Conservation (phyloP, 306 rosid genomes). For the Morella rubra region DNA sequence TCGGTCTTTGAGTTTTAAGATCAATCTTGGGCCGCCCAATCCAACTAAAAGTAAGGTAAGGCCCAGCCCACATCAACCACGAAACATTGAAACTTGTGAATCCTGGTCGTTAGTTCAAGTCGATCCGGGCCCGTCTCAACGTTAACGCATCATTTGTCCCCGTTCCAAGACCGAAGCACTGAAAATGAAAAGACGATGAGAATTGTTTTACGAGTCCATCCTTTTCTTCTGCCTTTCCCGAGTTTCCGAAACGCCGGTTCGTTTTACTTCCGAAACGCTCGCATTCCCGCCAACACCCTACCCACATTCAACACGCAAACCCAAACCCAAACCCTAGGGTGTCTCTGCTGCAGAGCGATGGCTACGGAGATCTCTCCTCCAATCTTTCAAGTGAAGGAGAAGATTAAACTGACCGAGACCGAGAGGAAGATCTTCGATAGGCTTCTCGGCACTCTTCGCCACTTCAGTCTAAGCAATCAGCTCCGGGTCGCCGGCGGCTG, state of each 20-base stretch:
- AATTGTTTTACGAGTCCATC: neutral
- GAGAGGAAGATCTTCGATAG: conserved; percentile 72
- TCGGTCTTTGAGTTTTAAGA: too few species aligned
- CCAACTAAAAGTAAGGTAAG: too few species aligned
- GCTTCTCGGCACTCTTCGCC: conserved; percentile 65
- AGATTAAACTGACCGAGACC: conserved; percentile 48
- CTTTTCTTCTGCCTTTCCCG: neutral
- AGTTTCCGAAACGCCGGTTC: neutral
- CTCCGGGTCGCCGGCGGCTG: conserved; percentile 99
- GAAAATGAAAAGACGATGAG: neutral
- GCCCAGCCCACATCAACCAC: too few species aligned
- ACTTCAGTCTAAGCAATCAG: conserved; percentile 58
- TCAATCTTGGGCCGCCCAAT: too few species aligned
- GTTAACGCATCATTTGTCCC: neutral
- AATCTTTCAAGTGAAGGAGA: conserved; percentile 46
- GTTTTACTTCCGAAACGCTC: neutral
- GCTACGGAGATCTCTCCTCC: conserved; percentile 21
- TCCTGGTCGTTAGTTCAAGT: too few species aligned
- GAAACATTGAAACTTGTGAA: too few species aligned
- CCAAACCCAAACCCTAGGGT: conserved; percentile 25
- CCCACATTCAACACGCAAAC: conserved; percentile 17
- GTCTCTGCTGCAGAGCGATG: conserved; percentile 35
- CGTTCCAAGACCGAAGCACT: neutral
- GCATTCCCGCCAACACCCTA: conserved; percentile 24
- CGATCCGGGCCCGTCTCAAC: too few species aligned